These are phyloP conservation scores for Thalassiosira livingstoniorum DNA, from an alignment of 352 stramenopile species.

Conservation along the genomic window DNA sequence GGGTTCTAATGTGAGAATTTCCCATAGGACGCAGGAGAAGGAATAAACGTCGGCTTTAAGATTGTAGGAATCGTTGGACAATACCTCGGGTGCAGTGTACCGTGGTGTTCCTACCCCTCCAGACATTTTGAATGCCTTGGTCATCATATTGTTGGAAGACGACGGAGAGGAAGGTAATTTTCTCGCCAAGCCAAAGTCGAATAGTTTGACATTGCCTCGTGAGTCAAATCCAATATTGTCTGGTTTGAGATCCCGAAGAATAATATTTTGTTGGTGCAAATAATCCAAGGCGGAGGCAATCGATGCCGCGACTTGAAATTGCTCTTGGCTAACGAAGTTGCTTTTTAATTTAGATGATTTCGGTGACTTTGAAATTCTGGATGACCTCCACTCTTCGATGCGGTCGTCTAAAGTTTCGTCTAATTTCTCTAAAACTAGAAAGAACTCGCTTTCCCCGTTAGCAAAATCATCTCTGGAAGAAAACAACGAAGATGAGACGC, in stretches of 20 bases:
- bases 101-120: conserved; percentile 6
- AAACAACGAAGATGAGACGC: too few species aligned
- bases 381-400: conserved; percentile 70
- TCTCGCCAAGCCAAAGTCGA: conserved; percentile 75
- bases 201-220: conserved; percentile 66
- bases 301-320: conserved; percentile 39
- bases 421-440: conserved; percentile 80
- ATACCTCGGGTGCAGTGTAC: conserved; percentile 10
- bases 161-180: too few species aligned
- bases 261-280: background rate
- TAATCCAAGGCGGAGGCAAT: background rate
- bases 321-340: conserved; percentile 80
- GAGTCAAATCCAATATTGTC: conserved; percentile 83
- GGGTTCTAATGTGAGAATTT: conserved; percentile 57
- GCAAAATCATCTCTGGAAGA: too few species aligned
- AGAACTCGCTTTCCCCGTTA: conserved; percentile 61
- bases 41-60: conserved; percentile 70
- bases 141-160: too few species aligned
- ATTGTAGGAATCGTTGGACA: conserved; percentile 55
- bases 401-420: conserved; percentile 78
- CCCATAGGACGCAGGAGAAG: conserved; percentile 62
- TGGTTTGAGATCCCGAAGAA: conserved; percentile 52
- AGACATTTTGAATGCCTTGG: too few species aligned
- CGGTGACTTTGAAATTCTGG: conserved; percentile 70
- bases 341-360: too few species aligned